A percentile compares a stretch with the other conserved stretches of the same genome.
Conservation (phyloP, 306 rosid genomes). For the Vachellia pachyceras region DNA sequence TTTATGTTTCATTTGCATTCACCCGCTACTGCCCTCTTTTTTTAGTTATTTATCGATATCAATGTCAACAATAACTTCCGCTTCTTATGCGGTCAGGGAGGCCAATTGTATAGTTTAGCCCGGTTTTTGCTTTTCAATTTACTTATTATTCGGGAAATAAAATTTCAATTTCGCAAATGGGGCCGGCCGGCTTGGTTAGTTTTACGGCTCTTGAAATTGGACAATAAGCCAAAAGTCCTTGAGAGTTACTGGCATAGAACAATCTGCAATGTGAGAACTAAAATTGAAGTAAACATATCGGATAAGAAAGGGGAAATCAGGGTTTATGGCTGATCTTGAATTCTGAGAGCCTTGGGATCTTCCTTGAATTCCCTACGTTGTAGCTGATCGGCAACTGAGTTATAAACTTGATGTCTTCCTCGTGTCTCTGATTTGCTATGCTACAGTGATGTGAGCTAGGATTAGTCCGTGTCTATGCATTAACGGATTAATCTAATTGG, state of each 20-base stretch:
- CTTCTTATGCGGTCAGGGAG: not conserved
- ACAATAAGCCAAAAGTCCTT: not conserved
- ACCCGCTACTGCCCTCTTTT: not conserved
- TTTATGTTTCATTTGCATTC: not conserved
- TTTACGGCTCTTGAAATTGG: not conserved
- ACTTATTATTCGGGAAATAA: not conserved
- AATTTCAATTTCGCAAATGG: not conserved
- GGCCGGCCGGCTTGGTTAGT: not conserved
- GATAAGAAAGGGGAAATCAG: not conserved
- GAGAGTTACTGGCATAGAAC: not conserved
- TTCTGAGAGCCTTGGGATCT: not conserved
- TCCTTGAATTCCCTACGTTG: not conserved
- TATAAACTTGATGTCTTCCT: not conserved
- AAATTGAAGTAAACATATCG: conserved; percentile 8
- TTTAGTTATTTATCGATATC: not conserved
- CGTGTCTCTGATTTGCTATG: not conserved
- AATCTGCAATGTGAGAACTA: not conserved
- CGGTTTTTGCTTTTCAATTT: not conserved
- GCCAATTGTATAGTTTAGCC: conserved; percentile 1
- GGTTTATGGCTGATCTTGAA: not conserved
- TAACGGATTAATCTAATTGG: not conserved
- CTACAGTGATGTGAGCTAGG: conserved; percentile 11
- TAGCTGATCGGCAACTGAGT: not conserved
- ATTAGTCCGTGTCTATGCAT: not conserved
- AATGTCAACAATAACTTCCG: not conserved